Evolutionary conservation across 805 yeast genomes (phyloP).

Genomic region (Myxozyma udenii): DNA sequence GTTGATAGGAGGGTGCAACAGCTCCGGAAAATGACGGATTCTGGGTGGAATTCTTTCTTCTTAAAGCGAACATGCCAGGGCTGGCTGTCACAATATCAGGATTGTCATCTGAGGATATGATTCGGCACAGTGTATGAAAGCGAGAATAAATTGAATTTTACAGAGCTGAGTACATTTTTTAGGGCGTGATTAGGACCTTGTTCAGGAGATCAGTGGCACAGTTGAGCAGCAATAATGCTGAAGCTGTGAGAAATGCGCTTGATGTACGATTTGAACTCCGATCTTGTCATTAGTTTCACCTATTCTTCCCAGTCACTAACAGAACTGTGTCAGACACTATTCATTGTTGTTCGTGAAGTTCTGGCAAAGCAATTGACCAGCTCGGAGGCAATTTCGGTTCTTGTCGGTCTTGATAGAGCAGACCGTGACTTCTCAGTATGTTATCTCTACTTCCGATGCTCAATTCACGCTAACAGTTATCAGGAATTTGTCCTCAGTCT

Average conservation of each 20-base stretch:
- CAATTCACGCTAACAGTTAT: conserved; percentile 1
- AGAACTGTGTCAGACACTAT: conserved; percentile 26
- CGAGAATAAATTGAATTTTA: background rate
- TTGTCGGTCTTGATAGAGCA: conserved; percentile 40
- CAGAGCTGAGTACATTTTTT: background rate
- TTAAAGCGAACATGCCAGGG: conserved; percentile 31
- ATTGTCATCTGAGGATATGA: conserved; percentile 23
- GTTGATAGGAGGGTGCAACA: conserved; percentile 16
- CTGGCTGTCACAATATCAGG: conserved; percentile 21
- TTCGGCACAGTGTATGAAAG: conserved; percentile 14
- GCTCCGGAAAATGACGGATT: conserved; percentile 33
- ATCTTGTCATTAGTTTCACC: conserved; percentile 6
- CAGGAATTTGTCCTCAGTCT: conserved; percentile 35
- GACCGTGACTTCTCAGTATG: conserved; percentile 28
- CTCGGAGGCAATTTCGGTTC: conserved; percentile 36
- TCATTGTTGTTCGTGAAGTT: conserved; percentile 34
- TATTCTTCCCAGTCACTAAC: background rate
- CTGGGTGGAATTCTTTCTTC: conserved; percentile 39
- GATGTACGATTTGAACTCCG: conserved; percentile 14
- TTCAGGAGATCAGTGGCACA: conserved; percentile 31
- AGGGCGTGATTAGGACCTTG: conserved; percentile 26
- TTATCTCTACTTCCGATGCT: background rate
- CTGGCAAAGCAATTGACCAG: conserved; percentile 34
- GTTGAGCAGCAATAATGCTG: conserved; percentile 25
- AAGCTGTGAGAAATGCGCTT: conserved; percentile 19